A percentile compares a stretch with the other conserved stretches of the same genome.
These are phyloP conservation scores for Pseudocercospora crystallina DNA, from an alignment of 2,329 filamentous ascomycete genomes.

Conservation along the genomic window DNA sequence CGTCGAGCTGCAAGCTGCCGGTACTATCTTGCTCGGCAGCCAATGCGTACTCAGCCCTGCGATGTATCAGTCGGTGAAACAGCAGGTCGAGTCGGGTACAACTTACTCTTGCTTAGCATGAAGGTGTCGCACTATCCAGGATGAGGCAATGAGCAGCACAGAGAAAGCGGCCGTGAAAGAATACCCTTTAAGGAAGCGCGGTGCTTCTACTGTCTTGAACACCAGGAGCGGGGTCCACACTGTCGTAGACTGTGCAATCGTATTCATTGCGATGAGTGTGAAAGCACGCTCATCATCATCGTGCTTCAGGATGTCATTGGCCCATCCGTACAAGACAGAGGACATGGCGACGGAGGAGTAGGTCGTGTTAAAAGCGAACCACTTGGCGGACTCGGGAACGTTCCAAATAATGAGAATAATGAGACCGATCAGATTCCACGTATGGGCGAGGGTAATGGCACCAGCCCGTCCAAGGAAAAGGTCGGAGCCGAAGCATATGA, in stretches of 20 bases:
- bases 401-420: constrained; percentile 58
- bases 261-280: constrained; percentile 53
- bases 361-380: constrained; percentile 55
- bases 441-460: constrained; percentile 54
- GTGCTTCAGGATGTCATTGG: constrained; percentile 51
- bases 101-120: constrained; percentile 19
- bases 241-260: constrained; percentile 55
- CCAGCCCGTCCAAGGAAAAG: constrained; percentile 54
- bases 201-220: constrained; percentile 49
- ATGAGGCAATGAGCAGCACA: constrained; percentile 37
- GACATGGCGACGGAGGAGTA: constrained; percentile 55
- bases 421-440: constrained; percentile 54
- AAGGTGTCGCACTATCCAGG: constrained; percentile 10
- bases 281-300: constrained; percentile 49
- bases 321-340: constrained; percentile 57
- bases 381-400: constrained; percentile 55
- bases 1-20: too few relatives aligned
- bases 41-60: too few relatives aligned
- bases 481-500: constrained; percentile 57
- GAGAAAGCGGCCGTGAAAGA: constrained; percentile 43
- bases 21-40: too few relatives aligned
- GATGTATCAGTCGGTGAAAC: too few relatives aligned
- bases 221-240: constrained; percentile 57
- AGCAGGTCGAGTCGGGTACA: too few relatives aligned
- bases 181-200: constrained; percentile 45